phyloP scores from a whole-genome alignment of 2,329 filamentous ascomycete genomes.

The Cladosporium oxysporum region DNA sequence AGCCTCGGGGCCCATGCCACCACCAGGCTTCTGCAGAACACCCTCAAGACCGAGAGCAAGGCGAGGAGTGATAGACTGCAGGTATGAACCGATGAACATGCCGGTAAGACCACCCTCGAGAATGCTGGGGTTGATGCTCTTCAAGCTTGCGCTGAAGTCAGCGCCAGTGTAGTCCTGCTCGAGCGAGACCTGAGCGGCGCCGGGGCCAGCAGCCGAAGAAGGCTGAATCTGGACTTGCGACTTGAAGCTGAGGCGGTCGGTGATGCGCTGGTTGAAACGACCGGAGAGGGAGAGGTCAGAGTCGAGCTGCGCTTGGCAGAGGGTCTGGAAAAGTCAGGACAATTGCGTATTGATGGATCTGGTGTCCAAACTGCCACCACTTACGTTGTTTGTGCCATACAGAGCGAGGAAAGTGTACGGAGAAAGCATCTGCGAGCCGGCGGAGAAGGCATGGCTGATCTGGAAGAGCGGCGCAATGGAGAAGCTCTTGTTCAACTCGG shows the following conservation, averaged over 20 bases:
- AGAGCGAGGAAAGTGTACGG: slow-evolving; percentile 94
- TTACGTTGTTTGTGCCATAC: slow-evolving; percentile 88
- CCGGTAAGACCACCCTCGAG: slow-evolving; percentile 91
- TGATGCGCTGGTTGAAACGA: slow-evolving; percentile 93
- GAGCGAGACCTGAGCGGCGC: slow-evolving; percentile 86
- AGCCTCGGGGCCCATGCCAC: slow-evolving; percentile 86
- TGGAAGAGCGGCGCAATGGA: slow-evolving; percentile 93
- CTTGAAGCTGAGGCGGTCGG: slow-evolving; percentile 77
- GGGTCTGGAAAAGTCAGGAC: slow-evolving; percentile 61
- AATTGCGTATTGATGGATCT: slow-evolving; percentile 25
- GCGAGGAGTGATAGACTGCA: slow-evolving; percentile 86
- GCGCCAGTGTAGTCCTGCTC: slow-evolving; percentile 93
- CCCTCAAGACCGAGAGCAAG: slow-evolving; percentile 87
- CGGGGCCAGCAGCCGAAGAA: slow-evolving; percentile 52
- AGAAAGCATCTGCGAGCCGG: slow-evolving; percentile 84
- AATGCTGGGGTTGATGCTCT: slow-evolving; percentile 91
- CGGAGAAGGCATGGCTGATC: slow-evolving; percentile 93
- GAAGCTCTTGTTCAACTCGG: slow-evolving; percentile 95
- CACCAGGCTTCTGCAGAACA: slow-evolving; percentile 85
- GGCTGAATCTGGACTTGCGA: slow-evolving; percentile 82
- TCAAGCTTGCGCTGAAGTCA: slow-evolving; percentile 91
- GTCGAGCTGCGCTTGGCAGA: slow-evolving; percentile 93
- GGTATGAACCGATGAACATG: slow-evolving; percentile 92
- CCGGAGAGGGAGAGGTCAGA: slow-evolving; percentile 86
- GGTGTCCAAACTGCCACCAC: slow-evolving; percentile 27